Evolutionary conservation across 2,329 filamentous ascomycete species (phyloP), one percentile per base, ranked within the genome.

Genomic region (Trichoderma gracile): DNA sequence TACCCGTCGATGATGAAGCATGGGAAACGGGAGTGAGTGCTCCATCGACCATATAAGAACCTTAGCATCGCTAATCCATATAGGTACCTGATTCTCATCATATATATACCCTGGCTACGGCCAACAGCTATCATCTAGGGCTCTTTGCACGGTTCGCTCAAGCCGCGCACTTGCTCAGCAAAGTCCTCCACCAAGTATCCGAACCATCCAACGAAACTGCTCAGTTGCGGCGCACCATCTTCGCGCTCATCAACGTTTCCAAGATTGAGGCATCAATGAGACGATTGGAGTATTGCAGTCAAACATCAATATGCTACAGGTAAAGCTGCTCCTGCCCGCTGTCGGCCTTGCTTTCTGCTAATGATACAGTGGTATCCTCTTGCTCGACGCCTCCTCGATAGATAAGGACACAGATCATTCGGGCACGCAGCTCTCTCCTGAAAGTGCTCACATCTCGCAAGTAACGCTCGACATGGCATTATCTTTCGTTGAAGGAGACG

Each of bases 61-160:
- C 19, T 2, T 19, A 9, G 5, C 21, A 1, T 23, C 6, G 38
- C 1, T 2, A 1, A 12, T 0, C 5, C 7, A 12, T 1, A 25
- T 15, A 65, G 63, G 21, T 61, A 15, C 47, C 14, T 9, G 30
- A 55, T 1, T 50, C 55, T 17, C 30, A 57, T 17, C 30, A 61
- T 49, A n/a, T 27, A 55, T 50, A 56, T 21, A 57, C 54, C 23
- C 63, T 66, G 2, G 46, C 46, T 10, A 54, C 61, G 19, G 63
- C 62, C 15, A 65, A 50, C 27, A 63, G 56, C 25, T 52, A 65
- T 12, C 55, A 65, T 5, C 40, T 66, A 10, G 65, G 65, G 3
- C 45, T 57, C 5, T 66, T 66, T 62, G 65, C 65, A 17, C 55
- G 65, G 19, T 66, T 66, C 21, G 62, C 62, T 3, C 65, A 66